Evolutionary conservation across 164 flowering plant genomes (phyloP).

Genomic region (Hamamelis virginiana): DNA sequence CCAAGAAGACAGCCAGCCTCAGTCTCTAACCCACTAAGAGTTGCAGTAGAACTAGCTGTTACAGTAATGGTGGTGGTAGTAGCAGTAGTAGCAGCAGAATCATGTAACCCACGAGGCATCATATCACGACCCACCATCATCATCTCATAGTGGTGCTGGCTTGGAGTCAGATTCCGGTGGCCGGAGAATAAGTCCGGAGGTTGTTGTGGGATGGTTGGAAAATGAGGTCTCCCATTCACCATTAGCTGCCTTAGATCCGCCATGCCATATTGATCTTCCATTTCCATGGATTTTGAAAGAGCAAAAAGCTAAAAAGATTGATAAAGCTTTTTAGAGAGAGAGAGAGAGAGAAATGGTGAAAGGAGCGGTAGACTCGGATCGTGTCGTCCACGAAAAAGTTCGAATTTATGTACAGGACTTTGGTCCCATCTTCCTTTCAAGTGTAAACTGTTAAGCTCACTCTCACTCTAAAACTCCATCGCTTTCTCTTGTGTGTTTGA

Average conservation of each 20-base stretch:
- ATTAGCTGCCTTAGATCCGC: slow-evolving; percentile 67
- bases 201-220: slow-evolving; percentile 28
- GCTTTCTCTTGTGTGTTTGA: neutral
- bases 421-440: slow-evolving; percentile 40
- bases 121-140: slow-evolving; percentile 33
- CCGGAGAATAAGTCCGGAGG: slow-evolving; percentile 29
- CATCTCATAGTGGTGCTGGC: slow-evolving; percentile 41
- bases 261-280: slow-evolving; percentile 63
- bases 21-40: slow-evolving; percentile 26
- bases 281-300: slow-evolving; percentile 20
- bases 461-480: slow-evolving; percentile 10
- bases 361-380: slow-evolving; percentile 82
- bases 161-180: slow-evolving; percentile 25
- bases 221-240: slow-evolving; percentile 33
- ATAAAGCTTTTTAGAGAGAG: slow-evolving; percentile 12
- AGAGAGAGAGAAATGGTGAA: slow-evolving; percentile 14
- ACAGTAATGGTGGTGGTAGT: slow-evolving; percentile 4
- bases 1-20: slow-evolving; percentile 27
- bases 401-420: slow-evolving; percentile 49
- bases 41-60: slow-evolving; percentile 15
- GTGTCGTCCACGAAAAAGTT: slow-evolving; percentile 70
- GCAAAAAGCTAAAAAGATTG: neutral
- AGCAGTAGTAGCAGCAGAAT: slow-evolving; percentile 21
- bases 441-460: neutral
- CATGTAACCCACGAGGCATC: slow-evolving; percentile 23